A percentile compares a stretch with the other conserved stretches of the same genome.
These are phyloP conservation scores for Cylindrodendrum hubeiense DNA, from an alignment of 2,329 filamentous ascomycete species.

Conservation along the genomic window DNA sequence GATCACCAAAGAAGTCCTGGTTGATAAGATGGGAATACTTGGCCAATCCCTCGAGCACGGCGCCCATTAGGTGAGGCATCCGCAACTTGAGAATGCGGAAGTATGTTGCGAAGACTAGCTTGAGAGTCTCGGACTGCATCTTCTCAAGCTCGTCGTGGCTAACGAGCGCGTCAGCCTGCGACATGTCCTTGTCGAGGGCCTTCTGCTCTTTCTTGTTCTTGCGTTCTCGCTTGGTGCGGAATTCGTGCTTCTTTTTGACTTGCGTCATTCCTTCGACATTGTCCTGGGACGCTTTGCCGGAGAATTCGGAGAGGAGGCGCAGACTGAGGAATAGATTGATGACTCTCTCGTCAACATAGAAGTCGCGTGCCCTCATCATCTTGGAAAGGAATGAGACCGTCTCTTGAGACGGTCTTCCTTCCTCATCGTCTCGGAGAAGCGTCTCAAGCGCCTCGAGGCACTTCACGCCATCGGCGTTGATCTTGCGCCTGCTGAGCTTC, in stretches of 20 bases:
- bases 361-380: constrained; percentile 94
- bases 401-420: constrained; percentile 89
- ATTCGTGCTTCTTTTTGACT: constrained; percentile 81
- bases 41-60: constrained; percentile 92
- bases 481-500: constrained; percentile 79
- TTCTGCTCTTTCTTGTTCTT: constrained; percentile 90
- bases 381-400: constrained; percentile 87
- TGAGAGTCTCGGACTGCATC: constrained; percentile 95
- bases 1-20: constrained; percentile 97
- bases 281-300: constrained; percentile 84
- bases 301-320: constrained; percentile 88
- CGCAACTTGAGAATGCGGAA: constrained; percentile 93
- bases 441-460: constrained; percentile 84
- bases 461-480: constrained; percentile 82
- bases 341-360: constrained; percentile 84
- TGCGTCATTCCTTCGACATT: constrained; percentile 73
- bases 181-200: constrained; percentile 91
- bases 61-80: constrained; percentile 90
- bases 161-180: constrained; percentile 89
- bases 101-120: constrained; percentile 94
- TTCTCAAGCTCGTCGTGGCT: constrained; percentile 92
- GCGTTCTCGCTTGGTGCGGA: constrained; percentile 87
- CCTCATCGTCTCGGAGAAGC: constrained; percentile 88
- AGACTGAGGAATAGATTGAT: constrained; percentile 93
- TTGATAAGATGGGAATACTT: constrained; percentile 98